Conservation (phyloP, 1,284 basidiomycete species). For the Rhodotorula sp. region DNA sequence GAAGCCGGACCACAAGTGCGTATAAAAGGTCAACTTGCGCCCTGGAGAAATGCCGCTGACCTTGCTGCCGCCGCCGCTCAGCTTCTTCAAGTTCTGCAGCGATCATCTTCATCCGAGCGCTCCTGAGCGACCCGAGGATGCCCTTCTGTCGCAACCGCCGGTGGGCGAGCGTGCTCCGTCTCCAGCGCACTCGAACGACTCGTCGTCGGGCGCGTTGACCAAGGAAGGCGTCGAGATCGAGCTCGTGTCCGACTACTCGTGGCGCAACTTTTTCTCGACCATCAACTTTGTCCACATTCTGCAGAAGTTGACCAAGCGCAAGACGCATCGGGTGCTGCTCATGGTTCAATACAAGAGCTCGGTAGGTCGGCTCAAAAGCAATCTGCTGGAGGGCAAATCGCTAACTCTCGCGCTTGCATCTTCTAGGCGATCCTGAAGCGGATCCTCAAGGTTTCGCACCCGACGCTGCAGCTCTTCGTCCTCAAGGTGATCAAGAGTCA, state of each 20-base stretch:
- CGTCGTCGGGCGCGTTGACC: background rate
- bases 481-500: slow-evolving; percentile 98
- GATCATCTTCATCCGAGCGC: slow-evolving; percentile 52
- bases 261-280: slow-evolving; percentile 97
- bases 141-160: slow-evolving; percentile 56
- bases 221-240: slow-evolving; percentile 76
- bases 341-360: slow-evolving; percentile 98
- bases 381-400: too few relatives aligned
- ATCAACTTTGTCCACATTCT: slow-evolving; percentile 98
- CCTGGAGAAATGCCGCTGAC: background rate
- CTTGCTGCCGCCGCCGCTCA: background rate
- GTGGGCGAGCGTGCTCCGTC: background rate
- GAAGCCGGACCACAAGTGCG: slow-evolving; percentile 59
- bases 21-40: background rate
- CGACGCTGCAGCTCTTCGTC: slow-evolving; percentile 91
- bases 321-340: slow-evolving; percentile 91
- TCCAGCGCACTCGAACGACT: background rate
- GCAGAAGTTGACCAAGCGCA: slow-evolving; percentile 94
- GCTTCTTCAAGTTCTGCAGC: slow-evolving; percentile 90
- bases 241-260: slow-evolving; percentile 88
- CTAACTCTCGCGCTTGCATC: too few relatives aligned
- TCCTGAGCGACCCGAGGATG: slow-evolving; percentile 49
- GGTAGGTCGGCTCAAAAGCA: slow-evolving; percentile 51
- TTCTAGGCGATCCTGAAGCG: slow-evolving; percentile 86
- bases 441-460: slow-evolving; percentile 88